Conservation (phyloP, 2,329 filamentous ascomycete species). For the Monilinia fructigena region DNA sequence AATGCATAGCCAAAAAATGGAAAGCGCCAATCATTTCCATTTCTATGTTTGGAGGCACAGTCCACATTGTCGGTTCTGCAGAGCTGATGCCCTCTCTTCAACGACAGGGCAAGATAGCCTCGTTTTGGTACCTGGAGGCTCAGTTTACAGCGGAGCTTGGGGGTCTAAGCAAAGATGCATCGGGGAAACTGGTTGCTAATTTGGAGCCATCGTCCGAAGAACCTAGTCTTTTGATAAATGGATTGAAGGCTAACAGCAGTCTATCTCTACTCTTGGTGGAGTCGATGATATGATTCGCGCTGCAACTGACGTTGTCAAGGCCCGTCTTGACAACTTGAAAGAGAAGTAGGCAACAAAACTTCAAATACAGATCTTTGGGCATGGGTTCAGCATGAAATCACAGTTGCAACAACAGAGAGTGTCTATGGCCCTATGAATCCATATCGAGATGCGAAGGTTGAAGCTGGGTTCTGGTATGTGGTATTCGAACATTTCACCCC, state of each 20-base stretch:
- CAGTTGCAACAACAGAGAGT: conserved; percentile 11
- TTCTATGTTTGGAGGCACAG: conserved; percentile 8
- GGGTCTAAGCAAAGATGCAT: neutral
- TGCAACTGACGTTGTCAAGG: neutral
- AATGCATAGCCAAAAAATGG: conserved; percentile 1
- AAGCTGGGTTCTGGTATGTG: conserved; percentile 13
- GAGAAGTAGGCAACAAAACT: neutral
- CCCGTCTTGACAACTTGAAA: conserved; percentile 1
- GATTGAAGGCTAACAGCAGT: conserved; percentile 2
- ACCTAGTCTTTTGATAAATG: conserved; percentile 1
- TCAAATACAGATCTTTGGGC: neutral
- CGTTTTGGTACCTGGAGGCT: conserved; percentile 12
- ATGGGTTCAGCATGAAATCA: conserved; percentile 19
- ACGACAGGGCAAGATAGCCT: neutral
- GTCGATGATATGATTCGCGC: conserved; percentile 7
- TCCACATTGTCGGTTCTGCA: neutral
- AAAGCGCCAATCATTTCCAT: conserved; percentile 17
- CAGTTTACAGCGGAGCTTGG: neutral
- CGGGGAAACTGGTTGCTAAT: neutral
- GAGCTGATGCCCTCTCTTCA: conserved; percentile 12
- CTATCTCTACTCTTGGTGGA: neutral
- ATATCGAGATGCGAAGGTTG: conserved; percentile 11
- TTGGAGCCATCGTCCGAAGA: neutral
- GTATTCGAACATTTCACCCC: no score
- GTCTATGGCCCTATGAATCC: conserved; percentile 8